Evolutionary conservation across 345 rosid species (phyloP).

Genomic region (Syzygium jambos): DNA sequence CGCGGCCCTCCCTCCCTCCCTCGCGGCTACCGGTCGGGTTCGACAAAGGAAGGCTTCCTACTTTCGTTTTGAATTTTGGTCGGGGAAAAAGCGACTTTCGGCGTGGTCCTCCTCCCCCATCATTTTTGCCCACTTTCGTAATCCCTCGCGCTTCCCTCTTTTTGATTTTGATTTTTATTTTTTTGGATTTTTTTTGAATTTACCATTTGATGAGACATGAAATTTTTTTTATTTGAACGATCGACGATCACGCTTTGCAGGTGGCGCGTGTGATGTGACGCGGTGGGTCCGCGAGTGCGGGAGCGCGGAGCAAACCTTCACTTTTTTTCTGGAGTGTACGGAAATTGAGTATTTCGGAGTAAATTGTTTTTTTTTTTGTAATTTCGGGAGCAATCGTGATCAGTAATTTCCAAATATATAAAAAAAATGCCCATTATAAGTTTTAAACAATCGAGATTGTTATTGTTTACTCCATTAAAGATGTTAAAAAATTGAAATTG

Average conservation of each 20-base stretch:
- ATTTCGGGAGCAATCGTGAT: not conserved
- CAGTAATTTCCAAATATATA: not conserved
- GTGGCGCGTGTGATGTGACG: not conserved
- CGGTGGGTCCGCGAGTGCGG: not conserved
- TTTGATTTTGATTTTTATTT: no score
- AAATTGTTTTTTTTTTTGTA: not conserved
- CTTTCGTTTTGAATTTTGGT: not conserved
- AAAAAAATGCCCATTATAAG: no score
- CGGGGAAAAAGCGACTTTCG: not conserved
- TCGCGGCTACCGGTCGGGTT: not conserved
- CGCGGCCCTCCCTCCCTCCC: not conserved
- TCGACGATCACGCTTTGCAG: not conserved
- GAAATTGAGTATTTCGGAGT: not conserved
- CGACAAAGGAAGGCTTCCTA: not conserved
- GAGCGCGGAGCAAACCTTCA: no score
- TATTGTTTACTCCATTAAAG: not conserved
- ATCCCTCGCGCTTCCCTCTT: not conserved
- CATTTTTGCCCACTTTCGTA: not conserved
- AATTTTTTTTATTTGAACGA: not conserved
- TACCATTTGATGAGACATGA: not conserved
- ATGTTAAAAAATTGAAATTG: not conserved
- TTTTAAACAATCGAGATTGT: not conserved
- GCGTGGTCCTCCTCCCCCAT: not conserved
- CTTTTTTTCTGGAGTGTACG: not conserved
- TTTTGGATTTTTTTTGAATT: not conserved